Evolutionary conservation across 2,329 filamentous ascomycete genomes (phyloP), one percentile per base, ranked within the genome.

Genomic region (Mycosphaerelloides madeirae): DNA sequence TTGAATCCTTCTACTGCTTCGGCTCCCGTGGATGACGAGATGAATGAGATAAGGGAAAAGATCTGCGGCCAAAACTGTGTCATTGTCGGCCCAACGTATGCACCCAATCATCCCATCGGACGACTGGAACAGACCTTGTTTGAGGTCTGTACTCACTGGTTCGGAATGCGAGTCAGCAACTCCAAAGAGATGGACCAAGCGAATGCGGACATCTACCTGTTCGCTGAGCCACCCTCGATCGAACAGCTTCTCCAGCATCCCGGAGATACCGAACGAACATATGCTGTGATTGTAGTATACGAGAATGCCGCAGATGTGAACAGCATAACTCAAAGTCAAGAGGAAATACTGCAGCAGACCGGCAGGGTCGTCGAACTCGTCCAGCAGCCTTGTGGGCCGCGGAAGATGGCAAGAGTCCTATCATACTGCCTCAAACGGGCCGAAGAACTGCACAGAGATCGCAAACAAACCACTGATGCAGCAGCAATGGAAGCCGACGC

Each of bases 351-450:
- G 14, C 32, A 25, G 13, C 43, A 54, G 14, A 44, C 57, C 4
- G 53, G 56, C 5, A 45, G 42, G 11, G 49, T 58, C 7, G 52
- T 64, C 5, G 66, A 68, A 35, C 62, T 65, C 22, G 52, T 69
- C 2, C 60, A 61, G 6, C 63, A 68, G 34, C 57, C 57, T 33
- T 66, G 66, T 35, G 68, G 68, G 5, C 67, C 68, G 5, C 59
- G 63, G 40, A 70, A 69, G 49, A 60, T 71, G 16, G 64, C 64
- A 5, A 63, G 59, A 38, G 64, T 63, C 2, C 50, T 69, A 9
- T 47, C 53, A 9, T 51, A 59, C n/a, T 65, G 64, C 32, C 41
- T 66, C 2, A 50, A 55, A 22, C 50, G 52, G 42, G 45, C 42
- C 19, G 58, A 51, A 39, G 50, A 49, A 5, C 18, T 45, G n/a